Base-by-base conservation (phyloP, 2,329 filamentous ascomycete species). In the Triangularia setosa region DNA sequence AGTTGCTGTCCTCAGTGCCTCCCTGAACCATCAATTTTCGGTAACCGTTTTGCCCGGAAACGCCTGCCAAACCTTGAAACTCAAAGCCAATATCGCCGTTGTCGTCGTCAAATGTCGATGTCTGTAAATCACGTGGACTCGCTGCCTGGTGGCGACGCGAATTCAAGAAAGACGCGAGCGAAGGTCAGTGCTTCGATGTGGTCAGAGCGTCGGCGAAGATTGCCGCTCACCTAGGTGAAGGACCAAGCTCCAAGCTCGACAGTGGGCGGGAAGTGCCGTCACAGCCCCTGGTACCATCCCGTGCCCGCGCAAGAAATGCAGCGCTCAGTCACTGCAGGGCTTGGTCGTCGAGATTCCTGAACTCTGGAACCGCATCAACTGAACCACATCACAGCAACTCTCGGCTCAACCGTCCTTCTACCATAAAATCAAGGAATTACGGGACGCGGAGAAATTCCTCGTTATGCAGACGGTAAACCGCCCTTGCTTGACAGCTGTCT, bases 131-230 rank as follows among this genome's bases (percentile, higher is more conserved):
- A 62, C 60, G 60, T 62, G 60, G 21, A 54, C 28, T 53, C 53
- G 60, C 53, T 62, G 60, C 60, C 60, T 62, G 60, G 60, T 58
- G 60, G 60, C 60, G 60, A 62, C 60, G 60, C 60, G 60, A 61
- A 28, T 24, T 18, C 2, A 60, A 60, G 1, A 16, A 44, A 55
- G 40, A 24, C 23, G 23, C 24, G 28, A 60, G 58, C 23, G 9
- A 24, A 25, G 58, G 58, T 62, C 60, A 35, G 28, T 48, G 60
- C 60, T 62, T 58, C 33, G 53, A 28, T 52, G 60, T 58, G 35
- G 18, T 18, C 48, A 53, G n/a, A 40, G 33, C 48, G 23, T 33
- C 28, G 23, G 23, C 21, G 35, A 18, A 23, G 59, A 35, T 6
- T 1, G 28, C 30, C 28, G 23, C 18, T 21, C 56, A 58, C 25